Evolutionary conservation across 306 rosid genomes (phyloP), one percentile per base, ranked within the genome.

Genomic region (Sesbania bispinosa): DNA sequence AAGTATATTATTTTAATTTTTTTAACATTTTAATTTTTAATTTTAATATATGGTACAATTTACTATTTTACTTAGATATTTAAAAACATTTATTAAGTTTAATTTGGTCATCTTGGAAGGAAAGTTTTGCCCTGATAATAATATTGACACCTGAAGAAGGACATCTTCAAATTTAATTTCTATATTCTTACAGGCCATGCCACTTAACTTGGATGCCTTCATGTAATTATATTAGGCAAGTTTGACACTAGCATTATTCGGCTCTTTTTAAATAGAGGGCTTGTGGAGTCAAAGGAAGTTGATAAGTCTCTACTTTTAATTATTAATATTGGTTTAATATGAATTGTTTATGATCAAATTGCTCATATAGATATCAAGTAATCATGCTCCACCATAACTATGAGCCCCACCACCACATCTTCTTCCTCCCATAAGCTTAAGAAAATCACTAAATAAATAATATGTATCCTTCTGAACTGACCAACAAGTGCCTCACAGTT

Each of bases 321-420:
- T n/a, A n/a, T n/a, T n/a, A n/a, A n/a, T 29, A 16, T 48, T 38
- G 35, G 19, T 11, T 58, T 58, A 46, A 36, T 53, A 11, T 27
- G 67, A 20, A 2, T 30, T 61, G 13, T 46, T 67, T 53, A 73
- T 50, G 36, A 73, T 73, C 57, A 67, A 72, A 42, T 73, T 73
- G 75, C 13, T 41, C 0, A 26, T 42, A 10, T 61, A 65, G 67
- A 75, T 73, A 76, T 72, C 83, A 82, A 21, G 13, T 38, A 83
- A 72, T 79, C 58, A 77, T 74, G 82, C 79, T 23, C 90, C 90
- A 81, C 84, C 81, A 81, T 47, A 35, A 67, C 50, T 61, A 51
- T 69, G 55, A 82, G 16, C 51, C 75, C 83, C 80, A 81, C 84
- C 84, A 79, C 79, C 77, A 50, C 71, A 69, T 50, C 47, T 33